A percentile compares a stretch with the other conserved stretches of the same genome.
Conservation (phyloP, 495 filamentous ascomycete species). For the Jackrogersella minutella region DNA sequence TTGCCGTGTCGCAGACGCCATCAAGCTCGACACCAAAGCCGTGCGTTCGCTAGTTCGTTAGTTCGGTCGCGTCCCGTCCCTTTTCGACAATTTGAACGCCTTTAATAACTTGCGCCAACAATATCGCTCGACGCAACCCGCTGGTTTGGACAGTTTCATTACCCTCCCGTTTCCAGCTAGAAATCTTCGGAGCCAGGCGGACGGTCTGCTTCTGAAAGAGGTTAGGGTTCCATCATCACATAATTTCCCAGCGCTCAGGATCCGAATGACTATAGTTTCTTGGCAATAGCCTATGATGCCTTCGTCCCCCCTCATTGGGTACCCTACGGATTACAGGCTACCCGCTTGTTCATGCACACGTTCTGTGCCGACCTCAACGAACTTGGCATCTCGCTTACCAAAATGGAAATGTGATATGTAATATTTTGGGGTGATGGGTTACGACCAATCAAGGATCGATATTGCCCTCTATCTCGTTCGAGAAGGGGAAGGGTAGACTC, state of each 20-base stretch:
- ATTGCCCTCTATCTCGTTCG: slow-evolving; percentile 3
- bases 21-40: slow-evolving; percentile 27
- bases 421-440: slow-evolving; percentile 6
- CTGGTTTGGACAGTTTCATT: slow-evolving; percentile 22
- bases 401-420: slow-evolving; percentile 42
- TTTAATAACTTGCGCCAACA: not conserved
- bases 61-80: slow-evolving; percentile 38
- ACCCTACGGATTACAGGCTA: slow-evolving; percentile 26
- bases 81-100: too few relatives aligned
- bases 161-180: slow-evolving; percentile 13
- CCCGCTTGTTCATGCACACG: slow-evolving; percentile 39
- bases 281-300: slow-evolving; percentile 35
- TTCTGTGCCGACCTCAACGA: slow-evolving; percentile 37
- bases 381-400: slow-evolving; percentile 40
- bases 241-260: slow-evolving; percentile 40
- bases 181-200: slow-evolving; percentile 22
- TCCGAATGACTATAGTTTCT: slow-evolving; percentile 32
- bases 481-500: slow-evolving; percentile 27
- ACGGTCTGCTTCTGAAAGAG: slow-evolving; percentile 17
- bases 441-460: slow-evolving; percentile 26
- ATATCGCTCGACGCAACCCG: slow-evolving; percentile 22
- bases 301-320: slow-evolving; percentile 30
- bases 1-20: slow-evolving; percentile 27
- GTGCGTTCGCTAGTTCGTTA: slow-evolving; percentile 23
- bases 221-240: slow-evolving; percentile 28